Base-by-base conservation (phyloP, 2,329 filamentous ascomycete species). In the Botrytis hyacinthi region DNA sequence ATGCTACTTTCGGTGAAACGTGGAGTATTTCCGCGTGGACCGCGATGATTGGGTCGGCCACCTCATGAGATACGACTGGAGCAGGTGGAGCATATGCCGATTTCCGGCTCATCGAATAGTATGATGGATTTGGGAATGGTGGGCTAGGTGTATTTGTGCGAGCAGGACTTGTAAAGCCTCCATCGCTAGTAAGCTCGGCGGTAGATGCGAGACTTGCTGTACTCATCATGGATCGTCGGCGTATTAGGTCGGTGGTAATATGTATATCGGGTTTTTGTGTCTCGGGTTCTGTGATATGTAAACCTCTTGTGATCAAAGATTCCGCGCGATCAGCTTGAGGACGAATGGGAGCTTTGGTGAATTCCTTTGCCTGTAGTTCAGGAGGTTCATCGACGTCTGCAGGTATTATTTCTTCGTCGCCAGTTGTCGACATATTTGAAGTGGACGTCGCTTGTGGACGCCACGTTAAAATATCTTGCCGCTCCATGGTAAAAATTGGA, bases 131-230 rank as follows among this genome's bases (percentile, higher is more conserved):
- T 7, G 90, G 90, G 4, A 91, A 86, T n/a, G 94, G 94, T 29
- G 96, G 95, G 80, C 95, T 98, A 0, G 95, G 94, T 0, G 94
- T 95, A 81, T 90, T 94, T 51, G 93, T 93, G 73, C 94, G 87
- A n/a, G 93, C 92, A 60, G 95, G 94, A 79, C 94, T 98, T 29
- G 95, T 97, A 74, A 97, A 84, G 74, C 93, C 95, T 73, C 93
- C 96, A 80, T 98, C 96, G 82, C 95, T 98, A n/a, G 94, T 98
- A 73, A 98, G 86, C 77, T 98, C 95, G 54, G 93, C 93, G 4
- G 94, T 97, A 2, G 95, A 97, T 63, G 71, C 87, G 74, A 92
- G 84, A 83, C 94, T 97, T 77, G 90, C 85, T 80, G 91, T 95
- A 85, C 93, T 97, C 81, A 91, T 92, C 74, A 92, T 95, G 74